Percentiles rank a stretch among this genome's conserved stretches.
These are phyloP conservation scores for Ascochyta pisi DNA, from an alignment of 2,329 filamentous ascomycete species.

Conservation along the genomic window DNA sequence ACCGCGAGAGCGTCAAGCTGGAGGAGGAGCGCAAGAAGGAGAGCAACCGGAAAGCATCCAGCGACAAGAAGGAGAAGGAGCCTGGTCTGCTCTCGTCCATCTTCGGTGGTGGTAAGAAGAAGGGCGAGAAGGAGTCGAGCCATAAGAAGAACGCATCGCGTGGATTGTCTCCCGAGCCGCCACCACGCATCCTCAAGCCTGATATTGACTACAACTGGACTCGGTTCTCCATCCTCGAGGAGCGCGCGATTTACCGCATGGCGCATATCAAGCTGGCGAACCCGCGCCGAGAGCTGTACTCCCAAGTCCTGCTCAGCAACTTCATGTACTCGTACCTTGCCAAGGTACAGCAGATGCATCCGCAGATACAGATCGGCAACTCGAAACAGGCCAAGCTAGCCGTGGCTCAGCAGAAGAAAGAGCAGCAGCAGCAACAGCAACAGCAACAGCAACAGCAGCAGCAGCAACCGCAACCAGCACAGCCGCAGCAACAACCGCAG, in stretches of 20 bases:
- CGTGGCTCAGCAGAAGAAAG: constrained; percentile 57
- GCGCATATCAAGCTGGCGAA: constrained; percentile 99
- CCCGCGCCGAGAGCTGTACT: constrained; percentile 86
- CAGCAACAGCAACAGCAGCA: constrained; percentile 25
- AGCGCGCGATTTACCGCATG: constrained; percentile 97
- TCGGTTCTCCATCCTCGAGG: constrained; percentile 91
- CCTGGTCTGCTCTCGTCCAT: constrained; percentile 87
- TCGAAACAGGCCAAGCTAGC: constrained; percentile 72
- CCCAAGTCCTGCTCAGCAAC: constrained; percentile 95
- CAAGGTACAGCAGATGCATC: constrained; percentile 98
- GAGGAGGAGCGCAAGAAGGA: constrained; percentile 86
- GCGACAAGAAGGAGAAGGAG: constrained; percentile 89
- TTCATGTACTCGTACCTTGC: constrained; percentile 99
- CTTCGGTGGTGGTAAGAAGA: constrained; percentile 90
- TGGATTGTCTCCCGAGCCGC: constrained; percentile 78
- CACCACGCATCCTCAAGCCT: constrained; percentile 74
- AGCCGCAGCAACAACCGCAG: constrained; percentile 52
- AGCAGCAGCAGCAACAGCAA: constrained; percentile 48
- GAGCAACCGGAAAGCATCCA: constrained; percentile 71
- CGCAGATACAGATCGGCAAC: constrained; percentile 88
- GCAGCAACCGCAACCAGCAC: constrained; percentile 16
- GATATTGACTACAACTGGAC: constrained; percentile 98
- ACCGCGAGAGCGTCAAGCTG: constrained; percentile 77
- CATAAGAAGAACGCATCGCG: constrained; percentile 77
- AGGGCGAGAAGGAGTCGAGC: constrained; percentile 74